Conservation (phyloP, 2,329 filamentous ascomycete species). For the Colletotrichum horii region DNA sequence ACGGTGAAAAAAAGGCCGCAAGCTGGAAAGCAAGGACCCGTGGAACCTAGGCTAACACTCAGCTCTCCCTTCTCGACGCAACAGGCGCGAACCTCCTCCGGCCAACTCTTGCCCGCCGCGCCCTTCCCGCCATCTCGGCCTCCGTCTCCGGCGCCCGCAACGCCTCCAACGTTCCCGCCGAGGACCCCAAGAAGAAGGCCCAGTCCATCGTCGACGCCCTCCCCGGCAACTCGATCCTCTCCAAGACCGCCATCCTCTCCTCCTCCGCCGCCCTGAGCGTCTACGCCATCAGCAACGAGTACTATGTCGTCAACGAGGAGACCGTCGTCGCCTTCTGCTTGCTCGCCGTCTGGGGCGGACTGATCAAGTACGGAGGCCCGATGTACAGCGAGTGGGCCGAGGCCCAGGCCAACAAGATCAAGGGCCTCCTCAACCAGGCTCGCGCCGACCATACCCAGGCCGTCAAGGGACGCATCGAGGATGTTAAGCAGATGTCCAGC, state of each 20-base stretch:
- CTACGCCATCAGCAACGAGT: slow-evolving; percentile 98
- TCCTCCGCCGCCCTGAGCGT: slow-evolving; percentile 88
- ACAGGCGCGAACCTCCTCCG: slow-evolving; percentile 90
- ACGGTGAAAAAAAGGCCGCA: neutral
- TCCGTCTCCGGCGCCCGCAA: slow-evolving; percentile 70
- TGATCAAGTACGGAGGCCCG: slow-evolving; percentile 93
- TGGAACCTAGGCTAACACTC: slow-evolving; percentile 20
- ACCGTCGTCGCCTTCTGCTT: slow-evolving; percentile 92
- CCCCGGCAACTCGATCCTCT: slow-evolving; percentile 88
- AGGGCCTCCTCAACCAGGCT: slow-evolving; percentile 91
- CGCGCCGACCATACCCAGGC: slow-evolving; percentile 94
- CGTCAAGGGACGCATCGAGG: slow-evolving; percentile 92
- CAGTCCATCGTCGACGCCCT: slow-evolving; percentile 93
- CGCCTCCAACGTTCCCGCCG: slow-evolving; percentile 77
- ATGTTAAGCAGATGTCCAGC: slow-evolving; percentile 90
- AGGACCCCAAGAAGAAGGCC: slow-evolving; percentile 96
- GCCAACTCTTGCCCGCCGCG: slow-evolving; percentile 76
- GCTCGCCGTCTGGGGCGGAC: slow-evolving; percentile 87
- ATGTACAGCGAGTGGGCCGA: slow-evolving; percentile 93
- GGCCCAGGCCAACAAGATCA: slow-evolving; percentile 88
- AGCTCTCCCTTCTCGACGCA: slow-evolving; percentile 25
- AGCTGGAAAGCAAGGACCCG: neutral
- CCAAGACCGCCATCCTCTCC: slow-evolving; percentile 97
- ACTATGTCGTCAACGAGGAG: slow-evolving; percentile 99
- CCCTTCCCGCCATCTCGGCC: slow-evolving; percentile 75